phyloP scores from a whole-genome alignment of 192 early-diverging fungal species.

The Rhizophagus clarus region DNA sequence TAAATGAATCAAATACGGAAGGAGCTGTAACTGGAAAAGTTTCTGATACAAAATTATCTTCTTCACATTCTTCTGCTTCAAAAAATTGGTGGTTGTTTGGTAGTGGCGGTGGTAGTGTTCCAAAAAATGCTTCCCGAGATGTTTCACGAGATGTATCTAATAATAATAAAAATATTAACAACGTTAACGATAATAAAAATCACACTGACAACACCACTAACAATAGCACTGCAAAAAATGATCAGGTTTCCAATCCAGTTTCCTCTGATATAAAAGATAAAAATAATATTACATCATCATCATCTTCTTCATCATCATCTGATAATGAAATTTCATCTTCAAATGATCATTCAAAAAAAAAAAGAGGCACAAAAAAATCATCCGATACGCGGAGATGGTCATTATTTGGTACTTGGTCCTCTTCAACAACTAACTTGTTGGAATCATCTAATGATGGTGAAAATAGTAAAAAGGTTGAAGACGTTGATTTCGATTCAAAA shows the following conservation, averaged over 20 bases:
- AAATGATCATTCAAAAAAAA: neutral
- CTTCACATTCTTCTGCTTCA: neutral
- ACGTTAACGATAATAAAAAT: too few relatives aligned
- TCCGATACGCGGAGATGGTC: slow-evolving; percentile 23
- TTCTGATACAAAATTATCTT: neutral
- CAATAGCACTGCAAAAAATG: too few relatives aligned
- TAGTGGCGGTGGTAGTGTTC: too few relatives aligned
- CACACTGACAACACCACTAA: too few relatives aligned
- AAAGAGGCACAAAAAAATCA: neutral
- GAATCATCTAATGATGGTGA: neutral
- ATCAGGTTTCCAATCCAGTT: neutral
- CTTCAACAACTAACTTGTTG: neutral
- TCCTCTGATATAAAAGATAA: neutral
- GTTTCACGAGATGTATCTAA: too few relatives aligned
- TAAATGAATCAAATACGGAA: too few relatives aligned
- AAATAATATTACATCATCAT: too few relatives aligned
- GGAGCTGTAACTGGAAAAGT: neutral
- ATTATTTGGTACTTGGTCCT: slow-evolving; percentile 26
- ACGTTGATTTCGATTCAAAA: neutral
- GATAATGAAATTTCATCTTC: neutral
- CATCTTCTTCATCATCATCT: neutral
- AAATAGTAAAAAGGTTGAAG: neutral
- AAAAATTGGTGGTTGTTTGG: too few relatives aligned
- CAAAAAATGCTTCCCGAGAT: too few relatives aligned
- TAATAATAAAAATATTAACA: too few relatives aligned